Conservation (phyloP, 441 rosid species). For the Omphalea diandra region DNA sequence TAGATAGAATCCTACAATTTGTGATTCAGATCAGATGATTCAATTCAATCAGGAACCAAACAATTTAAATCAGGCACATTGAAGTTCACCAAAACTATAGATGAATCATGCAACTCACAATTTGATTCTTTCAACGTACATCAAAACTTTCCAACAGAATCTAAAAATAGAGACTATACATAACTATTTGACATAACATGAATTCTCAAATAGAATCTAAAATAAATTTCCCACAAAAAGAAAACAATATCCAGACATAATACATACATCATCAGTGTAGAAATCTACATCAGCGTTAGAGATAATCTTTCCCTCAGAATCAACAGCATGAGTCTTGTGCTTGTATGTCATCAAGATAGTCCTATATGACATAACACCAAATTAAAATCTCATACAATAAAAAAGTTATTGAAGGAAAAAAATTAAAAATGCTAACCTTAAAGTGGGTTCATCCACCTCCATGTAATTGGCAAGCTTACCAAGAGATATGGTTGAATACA, state of each 20-base stretch:
- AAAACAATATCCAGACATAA: background rate
- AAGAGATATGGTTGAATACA: slow-evolving; percentile 78
- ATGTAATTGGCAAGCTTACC: slow-evolving; percentile 83
- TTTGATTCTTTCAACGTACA: background rate
- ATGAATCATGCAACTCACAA: background rate
- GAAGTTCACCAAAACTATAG: background rate
- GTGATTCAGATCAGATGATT: background rate
- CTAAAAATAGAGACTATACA: background rate
- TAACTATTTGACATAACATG: background rate
- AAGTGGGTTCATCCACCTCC: slow-evolving; percentile 90
- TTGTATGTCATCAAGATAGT: slow-evolving; percentile 81
- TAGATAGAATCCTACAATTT: background rate
- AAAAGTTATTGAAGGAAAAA: background rate
- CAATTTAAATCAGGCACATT: background rate
- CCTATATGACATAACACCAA: slow-evolving; percentile 36
- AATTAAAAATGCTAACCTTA: slow-evolving; percentile 45
- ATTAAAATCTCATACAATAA: slow-evolving; percentile 9
- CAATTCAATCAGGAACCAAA: background rate
- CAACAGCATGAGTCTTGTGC: slow-evolving; percentile 95
- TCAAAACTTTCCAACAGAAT: background rate
- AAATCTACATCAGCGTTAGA: slow-evolving; percentile 93
- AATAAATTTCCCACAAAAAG: background rate
- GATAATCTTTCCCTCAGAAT: slow-evolving; percentile 66
- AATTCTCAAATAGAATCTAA: background rate
- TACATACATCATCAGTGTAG: slow-evolving; percentile 74